Evolutionary conservation across 75 land plant genomes (phyloP).

Genomic region (Pinus albicaulis): DNA sequence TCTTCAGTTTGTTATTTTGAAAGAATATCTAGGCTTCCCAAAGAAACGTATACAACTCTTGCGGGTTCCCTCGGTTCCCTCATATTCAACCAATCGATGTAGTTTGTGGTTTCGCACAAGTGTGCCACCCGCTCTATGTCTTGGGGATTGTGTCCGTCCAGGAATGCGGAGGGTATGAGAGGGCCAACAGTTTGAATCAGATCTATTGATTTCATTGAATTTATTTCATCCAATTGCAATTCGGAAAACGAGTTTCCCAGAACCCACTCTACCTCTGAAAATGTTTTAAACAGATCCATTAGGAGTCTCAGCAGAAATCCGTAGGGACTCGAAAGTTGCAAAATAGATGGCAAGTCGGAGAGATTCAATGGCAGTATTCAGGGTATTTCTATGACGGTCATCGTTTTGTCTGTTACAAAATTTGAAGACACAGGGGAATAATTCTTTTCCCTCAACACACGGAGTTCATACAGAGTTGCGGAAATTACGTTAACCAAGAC

Average conservation of each 20-base stretch:
- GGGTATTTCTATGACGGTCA: constrained; percentile 38
- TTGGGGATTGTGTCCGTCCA: too few relatives aligned
- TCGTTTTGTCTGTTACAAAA: constrained; percentile 13
- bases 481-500: too few relatives aligned
- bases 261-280: constrained; percentile 37
- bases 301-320: constrained; percentile 18
- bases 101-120: constrained; percentile 14
- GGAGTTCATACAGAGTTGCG: too few relatives aligned
- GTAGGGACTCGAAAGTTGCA: constrained; percentile 31
- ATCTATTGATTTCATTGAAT: too few relatives aligned
- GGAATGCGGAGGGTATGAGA: constrained; percentile 35
- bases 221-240: too few relatives aligned
- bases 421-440: too few relatives aligned
- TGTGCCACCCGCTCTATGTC: neutral
- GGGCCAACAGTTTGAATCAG: constrained; percentile 57
- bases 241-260: constrained; percentile 54
- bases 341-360: constrained; percentile 55
- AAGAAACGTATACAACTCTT: too few relatives aligned
- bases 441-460: too few relatives aligned
- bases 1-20: constrained; percentile 20
- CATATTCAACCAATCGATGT: constrained; percentile 29
- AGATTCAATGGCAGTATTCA: constrained; percentile 36
- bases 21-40: constrained; percentile 37
- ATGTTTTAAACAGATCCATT: constrained; percentile 11
- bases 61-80: constrained; percentile 17